Evolutionary conservation across 805 yeast species (phyloP).

Genomic region (Deakozyma indianensis): DNA sequence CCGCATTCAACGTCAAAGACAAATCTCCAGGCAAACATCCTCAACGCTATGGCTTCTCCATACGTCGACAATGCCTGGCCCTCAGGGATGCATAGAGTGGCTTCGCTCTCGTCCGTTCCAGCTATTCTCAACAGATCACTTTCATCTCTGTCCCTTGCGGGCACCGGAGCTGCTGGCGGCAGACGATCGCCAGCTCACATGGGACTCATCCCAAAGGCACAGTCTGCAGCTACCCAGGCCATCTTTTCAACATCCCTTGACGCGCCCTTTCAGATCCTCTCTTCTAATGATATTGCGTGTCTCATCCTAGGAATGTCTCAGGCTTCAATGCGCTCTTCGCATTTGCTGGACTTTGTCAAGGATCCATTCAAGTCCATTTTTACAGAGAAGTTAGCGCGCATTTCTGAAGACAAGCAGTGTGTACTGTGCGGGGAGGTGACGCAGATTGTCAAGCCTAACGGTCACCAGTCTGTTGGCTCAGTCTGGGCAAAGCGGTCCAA

Average conservation of each 20-base stretch:
- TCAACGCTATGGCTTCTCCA: not conserved
- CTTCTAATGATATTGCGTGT: slow-evolving; percentile 84
- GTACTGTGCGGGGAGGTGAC: slow-evolving; percentile 57
- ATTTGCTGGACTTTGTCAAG: slow-evolving; percentile 52
- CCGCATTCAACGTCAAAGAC: not conserved
- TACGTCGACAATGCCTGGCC: not conserved
- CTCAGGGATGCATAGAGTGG: not conserved
- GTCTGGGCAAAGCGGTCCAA: slow-evolving; percentile 73
- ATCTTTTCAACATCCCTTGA: slow-evolving; percentile 64
- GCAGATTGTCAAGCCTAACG: slow-evolving; percentile 59
- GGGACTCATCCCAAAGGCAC: not conserved
- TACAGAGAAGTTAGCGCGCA: not conserved
- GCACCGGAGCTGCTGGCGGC: not conserved
- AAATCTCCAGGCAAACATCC: not conserved
- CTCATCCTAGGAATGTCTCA: slow-evolving; percentile 71
- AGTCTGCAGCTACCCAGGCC: slow-evolving; percentile 26
- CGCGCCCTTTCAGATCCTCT: slow-evolving; percentile 67
- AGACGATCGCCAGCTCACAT: not conserved
- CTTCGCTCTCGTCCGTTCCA: not conserved
- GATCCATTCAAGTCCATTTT: slow-evolving; percentile 1
- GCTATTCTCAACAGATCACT: not conserved
- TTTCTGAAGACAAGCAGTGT: slow-evolving; percentile 2
- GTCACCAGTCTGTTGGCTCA: slow-evolving; percentile 66
- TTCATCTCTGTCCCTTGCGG: not conserved
- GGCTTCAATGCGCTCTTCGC: slow-evolving; percentile 42